phyloP scores from a whole-genome alignment of 305 asterid genomes.

The Andrographis paniculata region DNA sequence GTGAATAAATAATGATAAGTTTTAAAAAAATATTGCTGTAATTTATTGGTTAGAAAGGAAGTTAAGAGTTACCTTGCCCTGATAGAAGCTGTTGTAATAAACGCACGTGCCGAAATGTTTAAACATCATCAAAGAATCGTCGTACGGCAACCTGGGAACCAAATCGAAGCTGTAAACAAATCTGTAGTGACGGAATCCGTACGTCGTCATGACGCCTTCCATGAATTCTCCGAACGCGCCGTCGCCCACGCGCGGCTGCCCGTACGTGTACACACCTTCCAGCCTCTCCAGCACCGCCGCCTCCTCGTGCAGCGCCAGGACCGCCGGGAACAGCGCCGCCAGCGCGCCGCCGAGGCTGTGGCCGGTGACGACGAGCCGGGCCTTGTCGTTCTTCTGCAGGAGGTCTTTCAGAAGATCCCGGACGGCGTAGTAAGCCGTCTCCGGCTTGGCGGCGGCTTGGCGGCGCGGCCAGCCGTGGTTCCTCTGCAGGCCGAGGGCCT shows the following conservation, averaged over 20 bases:
- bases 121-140: constrained; percentile 35
- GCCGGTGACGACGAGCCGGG: constrained; percentile 47
- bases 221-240: constrained; percentile 28
- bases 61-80: constrained; percentile 24
- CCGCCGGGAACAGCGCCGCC: constrained; percentile 38
- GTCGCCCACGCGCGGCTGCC: constrained; percentile 62
- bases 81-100: constrained; percentile 37
- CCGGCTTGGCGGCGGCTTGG: constrained; percentile 10
- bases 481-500: constrained; percentile 38
- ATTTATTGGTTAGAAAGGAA: neutral
- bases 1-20: too few relatives aligned
- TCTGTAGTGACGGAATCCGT: constrained; percentile 25
- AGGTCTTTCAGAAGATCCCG: constrained; percentile 24
- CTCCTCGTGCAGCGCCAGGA: constrained; percentile 38
- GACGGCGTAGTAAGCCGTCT: constrained; percentile 41
- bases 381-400: constrained; percentile 15
- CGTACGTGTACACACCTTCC: constrained; percentile 48
- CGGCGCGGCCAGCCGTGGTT: constrained; percentile 35
- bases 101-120: constrained; percentile 54
- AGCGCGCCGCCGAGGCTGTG: constrained; percentile 64
- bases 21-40: too few relatives aligned
- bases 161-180: constrained; percentile 45
- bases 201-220: constrained; percentile 16
- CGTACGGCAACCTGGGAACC: constrained; percentile 56
- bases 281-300: constrained; percentile 29